These are phyloP conservation scores for Forsythia suspensa DNA, from an alignment of 257 asterid genomes.

Conservation along the genomic window DNA sequence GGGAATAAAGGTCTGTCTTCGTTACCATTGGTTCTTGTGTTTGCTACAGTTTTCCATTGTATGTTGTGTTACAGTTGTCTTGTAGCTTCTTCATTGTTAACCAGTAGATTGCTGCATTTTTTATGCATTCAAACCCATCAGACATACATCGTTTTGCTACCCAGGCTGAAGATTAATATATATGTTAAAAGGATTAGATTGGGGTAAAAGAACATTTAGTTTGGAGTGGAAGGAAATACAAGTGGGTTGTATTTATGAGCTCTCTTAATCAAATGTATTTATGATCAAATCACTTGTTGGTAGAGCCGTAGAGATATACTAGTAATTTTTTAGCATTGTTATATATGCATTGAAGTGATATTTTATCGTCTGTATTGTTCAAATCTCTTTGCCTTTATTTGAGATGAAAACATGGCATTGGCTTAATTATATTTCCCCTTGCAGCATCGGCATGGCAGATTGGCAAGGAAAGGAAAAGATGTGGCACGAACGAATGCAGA, in stretches of 20 bases:
- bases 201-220: background rate
- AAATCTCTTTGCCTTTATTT: background rate
- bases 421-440: background rate
- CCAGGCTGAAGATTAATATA: background rate
- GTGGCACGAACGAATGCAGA: background rate
- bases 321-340: background rate
- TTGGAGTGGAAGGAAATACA: background rate
- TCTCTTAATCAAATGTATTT: background rate
- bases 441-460: background rate
- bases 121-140: background rate
- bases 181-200: background rate
- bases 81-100: background rate
- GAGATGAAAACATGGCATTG: background rate
- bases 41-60: background rate
- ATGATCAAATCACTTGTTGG: background rate
- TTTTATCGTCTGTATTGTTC: background rate
- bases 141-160: background rate
- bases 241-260: background rate
- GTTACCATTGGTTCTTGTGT: background rate
- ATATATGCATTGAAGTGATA: background rate
- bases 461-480: background rate
- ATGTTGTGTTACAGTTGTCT: background rate
- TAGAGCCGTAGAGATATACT: background rate
- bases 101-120: background rate
- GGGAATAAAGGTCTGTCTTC: background rate